These are phyloP conservation scores for Chlorella sp. DNA, from an alignment of 139 green algal genomes.

Conservation along the genomic window DNA sequence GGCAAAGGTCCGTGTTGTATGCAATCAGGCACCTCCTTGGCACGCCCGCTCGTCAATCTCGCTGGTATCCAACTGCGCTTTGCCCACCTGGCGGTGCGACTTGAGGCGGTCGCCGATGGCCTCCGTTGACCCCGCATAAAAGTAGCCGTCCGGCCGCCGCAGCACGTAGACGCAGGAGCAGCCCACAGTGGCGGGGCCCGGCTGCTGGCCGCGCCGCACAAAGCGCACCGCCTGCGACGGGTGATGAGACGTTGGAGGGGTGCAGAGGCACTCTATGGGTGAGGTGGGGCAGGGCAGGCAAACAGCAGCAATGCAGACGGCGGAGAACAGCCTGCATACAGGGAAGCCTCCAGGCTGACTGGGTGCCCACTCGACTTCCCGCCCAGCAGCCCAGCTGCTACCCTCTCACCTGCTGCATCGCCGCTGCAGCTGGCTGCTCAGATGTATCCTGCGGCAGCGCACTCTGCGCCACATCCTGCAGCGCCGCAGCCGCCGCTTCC, in stretches of 20 bases:
- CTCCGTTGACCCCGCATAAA: conserved; percentile 61
- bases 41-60: background rate
- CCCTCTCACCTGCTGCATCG: background rate
- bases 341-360: background rate
- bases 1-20: background rate
- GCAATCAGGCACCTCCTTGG: background rate
- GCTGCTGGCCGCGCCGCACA: conserved; percentile 35
- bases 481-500: background rate
- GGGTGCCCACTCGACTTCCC: background rate
- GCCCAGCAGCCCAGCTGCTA: background rate
- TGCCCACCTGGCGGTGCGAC: conserved; percentile 16
- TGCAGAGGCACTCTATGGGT: background rate
- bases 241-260: background rate
- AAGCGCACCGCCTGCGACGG: conserved; percentile 13
- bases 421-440: background rate
- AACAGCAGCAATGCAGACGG: background rate
- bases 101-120: conserved; percentile 45
- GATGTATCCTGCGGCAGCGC: background rate
- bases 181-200: conserved; percentile 38
- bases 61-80: background rate
- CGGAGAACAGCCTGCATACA: background rate
- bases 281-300: background rate
- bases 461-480: conserved; percentile 10
- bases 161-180: conserved; percentile 66
- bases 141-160: conserved; percentile 48